A percentile compares a stretch with the other conserved stretches of the same genome.
phyloP scores from a whole-genome alignment of 2,329 filamentous ascomycete species.

The Fusarium gaditjirri region DNA sequence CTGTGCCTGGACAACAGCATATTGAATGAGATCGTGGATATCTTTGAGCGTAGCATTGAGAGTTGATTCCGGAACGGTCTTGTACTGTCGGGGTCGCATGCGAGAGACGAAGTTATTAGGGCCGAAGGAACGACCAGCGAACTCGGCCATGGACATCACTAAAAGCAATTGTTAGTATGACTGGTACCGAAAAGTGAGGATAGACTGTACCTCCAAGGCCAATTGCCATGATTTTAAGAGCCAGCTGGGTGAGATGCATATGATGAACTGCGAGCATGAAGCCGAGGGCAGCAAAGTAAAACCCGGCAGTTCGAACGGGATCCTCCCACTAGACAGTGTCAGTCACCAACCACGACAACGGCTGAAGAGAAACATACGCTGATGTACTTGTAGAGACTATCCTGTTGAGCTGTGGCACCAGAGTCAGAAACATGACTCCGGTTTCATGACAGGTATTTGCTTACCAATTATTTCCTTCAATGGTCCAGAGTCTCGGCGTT shows the following conservation, averaged over 20 bases:
- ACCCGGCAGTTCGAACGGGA: conserved; percentile 33
- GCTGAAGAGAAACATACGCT: conserved; percentile 10
- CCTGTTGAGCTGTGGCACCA: conserved; percentile 19
- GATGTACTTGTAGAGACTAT: conserved; percentile 41
- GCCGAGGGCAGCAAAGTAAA: conserved; percentile 28
- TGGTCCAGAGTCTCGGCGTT: conserved; percentile 14
- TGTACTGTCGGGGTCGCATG: conserved; percentile 34
- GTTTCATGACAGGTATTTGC: background rate
- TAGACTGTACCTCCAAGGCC: conserved; percentile 25
- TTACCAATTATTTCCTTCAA: conserved; percentile 36
- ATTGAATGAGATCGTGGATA: conserved; percentile 35
- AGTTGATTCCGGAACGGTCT: conserved; percentile 31
- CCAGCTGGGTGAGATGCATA: conserved; percentile 29
- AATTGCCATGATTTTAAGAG: conserved; percentile 22
- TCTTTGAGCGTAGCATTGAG: conserved; percentile 35
- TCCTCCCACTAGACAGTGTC: conserved; percentile 28
- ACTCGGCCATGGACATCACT: conserved; percentile 33
- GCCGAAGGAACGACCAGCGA: conserved; percentile 27
- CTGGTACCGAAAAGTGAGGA: fast-evolving
- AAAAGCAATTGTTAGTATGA: background rate
- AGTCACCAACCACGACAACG: background rate
- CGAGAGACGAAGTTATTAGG: conserved; percentile 30
- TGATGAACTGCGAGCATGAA: conserved; percentile 30
- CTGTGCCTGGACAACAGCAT: conserved; percentile 20
- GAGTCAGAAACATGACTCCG: background rate